Evolutionary conservation across 768 basidiomycete species (phyloP), one percentile per base, ranked within the genome.

Genomic region (Dentipellis fragilis): DNA sequence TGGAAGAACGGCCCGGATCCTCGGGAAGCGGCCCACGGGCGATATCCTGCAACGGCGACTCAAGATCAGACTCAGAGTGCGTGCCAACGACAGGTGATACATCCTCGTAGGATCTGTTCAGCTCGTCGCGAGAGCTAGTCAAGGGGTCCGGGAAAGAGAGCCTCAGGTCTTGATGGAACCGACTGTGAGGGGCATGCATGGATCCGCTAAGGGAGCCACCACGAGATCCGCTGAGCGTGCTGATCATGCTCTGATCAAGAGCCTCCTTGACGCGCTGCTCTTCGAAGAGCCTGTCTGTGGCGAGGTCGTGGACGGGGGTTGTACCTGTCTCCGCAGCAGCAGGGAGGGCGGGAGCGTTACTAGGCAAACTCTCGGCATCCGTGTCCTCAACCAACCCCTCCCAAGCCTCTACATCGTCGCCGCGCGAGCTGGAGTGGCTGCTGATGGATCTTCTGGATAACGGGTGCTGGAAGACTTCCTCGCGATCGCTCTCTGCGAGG

Each of bases 61-160:
- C 59, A 35, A 67, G 59, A 46, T 63, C 63, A 22, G 54, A 50
- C 16, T 60, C 59, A 21, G 52, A 55, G 12, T 45, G 14, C 16
- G 38, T 64, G 61, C 19, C 56, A 54, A 47, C 63, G 66, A 53
- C 71, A 68, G 51, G 70, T 68, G 55, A 77, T 72, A 73, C 62
- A 37, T 79, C 74, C 59, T 83, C 80, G 64, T 78, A 82, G 36
- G 84, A 82, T 58, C 77, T 74, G 66, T 74, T 76, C 50, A 71
- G 63, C 56, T 86, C 80, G 68, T 81, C 77, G 58, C 74, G 76
- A 54, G 85, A 85, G 66, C 84, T 85, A 54, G 81, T 83, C 65
- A 90, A 76, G 57, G 88, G 88, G 70, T 91, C 88, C 39, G 88
- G 88, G 71, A 91, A 91, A 36, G 88, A 89, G 56, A 90, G 69